Evolutionary conservation across 768 basidiomycete genomes (phyloP).

Genomic region (Kwoniella mangroviensis): DNA sequence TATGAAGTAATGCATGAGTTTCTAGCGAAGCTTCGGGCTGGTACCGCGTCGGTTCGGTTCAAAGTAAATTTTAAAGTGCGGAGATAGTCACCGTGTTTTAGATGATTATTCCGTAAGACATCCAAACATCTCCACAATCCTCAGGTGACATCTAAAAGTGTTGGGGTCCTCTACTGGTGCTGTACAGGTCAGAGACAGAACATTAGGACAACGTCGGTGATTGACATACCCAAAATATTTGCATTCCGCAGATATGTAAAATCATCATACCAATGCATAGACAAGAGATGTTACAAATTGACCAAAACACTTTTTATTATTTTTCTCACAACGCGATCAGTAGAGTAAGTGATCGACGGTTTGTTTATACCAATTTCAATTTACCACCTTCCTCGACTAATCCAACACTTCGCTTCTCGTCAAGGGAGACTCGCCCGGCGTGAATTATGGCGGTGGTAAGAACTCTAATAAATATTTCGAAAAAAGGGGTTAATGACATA

Average conservation of each 20-base stretch:
- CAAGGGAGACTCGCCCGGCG: conserved; percentile 85
- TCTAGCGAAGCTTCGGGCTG: not conserved
- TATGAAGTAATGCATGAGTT: too few relatives aligned
- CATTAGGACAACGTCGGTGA: not conserved
- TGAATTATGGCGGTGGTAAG: conserved; percentile 66
- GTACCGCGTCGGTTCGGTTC: conserved; percentile 1
- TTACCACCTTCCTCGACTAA: conserved; percentile 66
- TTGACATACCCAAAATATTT: not conserved
- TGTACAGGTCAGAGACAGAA: not conserved
- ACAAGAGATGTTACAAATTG: not conserved
- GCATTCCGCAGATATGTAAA: not conserved
- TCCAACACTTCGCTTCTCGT: conserved; percentile 82
- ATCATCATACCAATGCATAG: not conserved
- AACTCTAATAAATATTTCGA: conserved; percentile 31
- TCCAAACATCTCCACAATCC: not conserved
- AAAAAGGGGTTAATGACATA: not conserved
- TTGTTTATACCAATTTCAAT: conserved; percentile 37
- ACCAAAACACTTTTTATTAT: not conserved
- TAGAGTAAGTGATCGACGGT: not conserved
- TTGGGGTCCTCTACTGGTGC: too few relatives aligned
- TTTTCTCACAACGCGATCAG: not conserved
- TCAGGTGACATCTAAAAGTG: too few relatives aligned
- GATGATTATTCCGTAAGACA: not conserved
- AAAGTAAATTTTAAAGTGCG: conserved; percentile 3
- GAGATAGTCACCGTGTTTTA: not conserved